A percentile compares a stretch with the other conserved stretches of the same genome.
Evolutionary conservation across 2,329 filamentous ascomycete genomes (phyloP).

Genomic region (Thelonectria rubi): DNA sequence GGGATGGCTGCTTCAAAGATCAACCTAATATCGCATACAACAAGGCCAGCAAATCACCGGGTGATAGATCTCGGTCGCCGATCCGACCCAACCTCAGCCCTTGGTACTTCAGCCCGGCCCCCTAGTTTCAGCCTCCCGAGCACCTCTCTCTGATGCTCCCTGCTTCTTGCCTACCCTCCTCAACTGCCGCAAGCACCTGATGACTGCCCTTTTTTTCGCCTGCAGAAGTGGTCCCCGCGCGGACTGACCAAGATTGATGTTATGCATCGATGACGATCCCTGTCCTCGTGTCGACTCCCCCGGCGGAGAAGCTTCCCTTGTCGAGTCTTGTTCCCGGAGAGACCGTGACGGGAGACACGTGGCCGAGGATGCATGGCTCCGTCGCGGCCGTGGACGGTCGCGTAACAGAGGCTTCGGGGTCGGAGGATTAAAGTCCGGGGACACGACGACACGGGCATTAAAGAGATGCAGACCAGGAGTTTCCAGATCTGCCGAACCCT

Average conservation of each 20-base stretch:
- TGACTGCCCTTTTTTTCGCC: neutral
- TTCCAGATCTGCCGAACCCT: neutral
- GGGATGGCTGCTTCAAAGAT: no score
- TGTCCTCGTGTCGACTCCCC: neutral
- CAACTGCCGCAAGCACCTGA: neutral
- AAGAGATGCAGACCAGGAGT: no score
- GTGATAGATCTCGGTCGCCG: neutral
- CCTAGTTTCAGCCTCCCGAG: slow-evolving; percentile 18
- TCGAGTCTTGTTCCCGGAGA: neutral
- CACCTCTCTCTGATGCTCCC: neutral
- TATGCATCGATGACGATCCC: neutral
- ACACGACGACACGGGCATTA: neutral
- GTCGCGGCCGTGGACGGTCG: no score
- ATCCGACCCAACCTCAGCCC: neutral
- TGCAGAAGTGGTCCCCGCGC: neutral
- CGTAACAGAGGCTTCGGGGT: neutral
- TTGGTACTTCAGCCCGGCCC: slow-evolving; percentile 11
- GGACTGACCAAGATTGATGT: no score
- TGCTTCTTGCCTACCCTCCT: neutral
- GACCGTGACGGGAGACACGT: neutral
- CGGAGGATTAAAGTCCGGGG: neutral
- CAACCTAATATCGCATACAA: neutral
- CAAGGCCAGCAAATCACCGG: neutral
- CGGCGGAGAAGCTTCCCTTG: neutral
- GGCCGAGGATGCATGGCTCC: neutral